A percentile compares a stretch with the other conserved stretches of the same genome.
Conservation (phyloP, 257 asterid genomes). For the Forsythia viridissima region DNA sequence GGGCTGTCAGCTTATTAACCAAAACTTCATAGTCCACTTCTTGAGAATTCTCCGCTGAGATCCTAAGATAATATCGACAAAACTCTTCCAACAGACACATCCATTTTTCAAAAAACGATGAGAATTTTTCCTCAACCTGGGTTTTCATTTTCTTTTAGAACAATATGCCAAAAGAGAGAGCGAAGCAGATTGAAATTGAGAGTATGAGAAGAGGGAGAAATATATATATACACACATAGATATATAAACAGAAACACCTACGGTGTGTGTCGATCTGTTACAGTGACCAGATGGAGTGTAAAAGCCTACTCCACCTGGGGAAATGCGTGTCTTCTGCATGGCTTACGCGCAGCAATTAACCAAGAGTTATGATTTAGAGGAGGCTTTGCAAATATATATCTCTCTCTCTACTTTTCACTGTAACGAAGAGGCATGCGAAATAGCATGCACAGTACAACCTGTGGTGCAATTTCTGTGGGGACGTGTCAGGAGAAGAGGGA, state of each 20-base stretch:
- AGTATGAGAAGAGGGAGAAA: not conserved
- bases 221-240: too few species aligned
- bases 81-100: constrained; percentile 53
- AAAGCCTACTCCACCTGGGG: constrained; percentile 33
- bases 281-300: constrained; percentile 29
- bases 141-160: constrained; percentile 28
- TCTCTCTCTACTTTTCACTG: too few species aligned
- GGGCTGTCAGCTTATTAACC: constrained; percentile 49
- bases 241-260: not conserved
- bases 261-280: not conserved
- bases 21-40: constrained; percentile 19
- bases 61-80: constrained; percentile 19
- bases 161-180: too few species aligned
- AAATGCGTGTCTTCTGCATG: constrained; percentile 39
- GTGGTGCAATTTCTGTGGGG: not conserved
- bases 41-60: not conserved
- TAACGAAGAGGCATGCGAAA: not conserved
- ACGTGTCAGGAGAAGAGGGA: constrained; percentile 20
- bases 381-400: not conserved
- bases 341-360: constrained; percentile 28
- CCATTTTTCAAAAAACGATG: constrained; percentile 55
- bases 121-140: constrained; percentile 38
- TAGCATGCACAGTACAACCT: not conserved
- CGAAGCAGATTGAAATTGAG: too few species aligned
- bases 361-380: not conserved